Base-by-base conservation (phyloP, 768 basidiomycete species). In the Lactifluus subvellereus region DNA sequence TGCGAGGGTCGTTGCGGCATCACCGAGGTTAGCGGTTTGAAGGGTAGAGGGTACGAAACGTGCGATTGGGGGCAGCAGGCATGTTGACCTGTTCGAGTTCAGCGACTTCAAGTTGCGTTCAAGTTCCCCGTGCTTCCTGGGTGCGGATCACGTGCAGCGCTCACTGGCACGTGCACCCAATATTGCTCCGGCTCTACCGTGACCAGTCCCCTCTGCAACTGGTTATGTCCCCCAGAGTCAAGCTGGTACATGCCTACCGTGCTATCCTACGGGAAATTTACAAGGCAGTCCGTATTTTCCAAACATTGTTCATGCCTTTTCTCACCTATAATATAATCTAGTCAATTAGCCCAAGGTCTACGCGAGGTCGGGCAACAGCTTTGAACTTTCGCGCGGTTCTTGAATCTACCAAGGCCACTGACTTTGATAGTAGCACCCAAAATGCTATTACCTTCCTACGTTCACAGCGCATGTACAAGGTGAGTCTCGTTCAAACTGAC, bases 381-480 rank as follows among this genome's bases (percentile, higher is more conserved):
- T 70, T 77, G 38, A 80, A 77, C 67, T 78, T 88, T 64, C 86
- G 88, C 30, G 67, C 75, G 5, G 69, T 88, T 54, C 79, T 84
- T 37, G 82, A 84, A 66, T 50, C 58, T 18, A 53, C 20, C 13
- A 43, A 45, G 14, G 30, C 51, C 18, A 30, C 47, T 62, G 65
- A 38, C 62, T 74, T 82, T 33, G 71, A 77, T 16, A 74, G 76
- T 11, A 85, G 86, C 66, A 71, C 85, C n/a, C 75, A 82, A 62
- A 84, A 87, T 67, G 78, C 81, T 2, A 72, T 84, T 45, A 77
- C 84, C 5, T 93, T 94, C 72, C 71, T 96, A 73, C 76, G 77
- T 48, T 84, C 91, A 8, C 87, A 91, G 70, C 77, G 89, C 63
- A 81, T 84, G 70, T 79, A 96, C 78, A 89, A 89, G 79, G 94